These are phyloP conservation scores for Wickerhamomyces sydowiorum DNA, from an alignment of 805 yeast species.

Conservation along the genomic window DNA sequence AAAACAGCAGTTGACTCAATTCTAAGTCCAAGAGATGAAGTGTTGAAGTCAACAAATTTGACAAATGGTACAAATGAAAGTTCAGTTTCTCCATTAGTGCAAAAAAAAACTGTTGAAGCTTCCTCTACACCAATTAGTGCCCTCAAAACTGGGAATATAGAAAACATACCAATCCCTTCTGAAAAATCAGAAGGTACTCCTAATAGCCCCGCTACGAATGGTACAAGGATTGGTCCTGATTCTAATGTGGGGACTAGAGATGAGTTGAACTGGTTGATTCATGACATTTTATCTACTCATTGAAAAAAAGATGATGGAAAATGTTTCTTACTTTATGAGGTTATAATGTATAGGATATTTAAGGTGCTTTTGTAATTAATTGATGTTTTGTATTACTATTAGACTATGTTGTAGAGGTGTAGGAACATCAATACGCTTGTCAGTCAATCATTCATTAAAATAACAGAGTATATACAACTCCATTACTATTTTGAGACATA, in stretches of 20 bases:
- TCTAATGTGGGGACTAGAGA: constrained; percentile 52
- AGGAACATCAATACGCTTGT: no score
- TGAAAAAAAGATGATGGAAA: background rate
- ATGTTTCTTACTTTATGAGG: background rate
- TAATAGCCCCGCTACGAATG: background rate
- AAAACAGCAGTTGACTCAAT: constrained; percentile 18
- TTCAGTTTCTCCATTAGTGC: background rate
- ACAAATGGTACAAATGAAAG: background rate
- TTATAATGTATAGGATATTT: background rate
- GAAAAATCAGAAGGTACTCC: background rate
- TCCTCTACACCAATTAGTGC: background rate
- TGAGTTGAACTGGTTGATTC: constrained; percentile 67
- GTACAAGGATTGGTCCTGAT: background rate
- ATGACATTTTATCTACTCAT: constrained; percentile 39
- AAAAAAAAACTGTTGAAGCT: background rate
- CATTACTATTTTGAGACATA: background rate
- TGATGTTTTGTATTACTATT: background rate
- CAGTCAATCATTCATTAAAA: no score
- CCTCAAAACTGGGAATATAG: background rate
- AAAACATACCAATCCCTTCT: background rate
- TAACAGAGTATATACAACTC: background rate
- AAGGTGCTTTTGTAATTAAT: background rate
- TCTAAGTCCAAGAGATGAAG: constrained; percentile 9
- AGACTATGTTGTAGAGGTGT: no score
- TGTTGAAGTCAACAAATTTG: background rate